Base-by-base conservation (phyloP, 2,329 filamentous ascomycete species). In the Aureobasidium sp. region DNA sequence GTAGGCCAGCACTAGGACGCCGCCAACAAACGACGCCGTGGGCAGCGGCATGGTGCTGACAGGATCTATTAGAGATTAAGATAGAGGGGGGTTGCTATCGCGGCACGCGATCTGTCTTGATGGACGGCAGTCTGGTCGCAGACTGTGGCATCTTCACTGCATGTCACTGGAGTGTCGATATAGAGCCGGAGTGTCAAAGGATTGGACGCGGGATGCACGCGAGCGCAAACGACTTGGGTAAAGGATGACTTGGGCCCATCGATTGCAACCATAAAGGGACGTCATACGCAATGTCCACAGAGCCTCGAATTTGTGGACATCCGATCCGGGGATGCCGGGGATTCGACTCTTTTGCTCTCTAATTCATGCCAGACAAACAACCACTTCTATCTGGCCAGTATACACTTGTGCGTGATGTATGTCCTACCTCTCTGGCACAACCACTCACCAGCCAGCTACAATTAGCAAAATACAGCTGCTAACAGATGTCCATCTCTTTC, bases 1-100 rank as follows among this genome's bases (percentile, higher is more conserved):
- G 78, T 97, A 99, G 65, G 90, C 79, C 66, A 97, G 83, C 69
- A 97, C 86, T 73, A 92, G 70, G 68, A 96, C 81, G 73, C 93
- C 93, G 70, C 96, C 85, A 67, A 97, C 78, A 73, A 96, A 96
- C 68, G 93, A 79, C 48, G 76, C 67, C 36, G 76, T 75, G 34
- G 78, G 78, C 62, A 79, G 70, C 57, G 74, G 75, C 78, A 80
- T 80, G 3, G 31, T 11, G 67, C 51, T 55, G 51, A 20, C 25
- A 17, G 45, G 8, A 5, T 34, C 7, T 41, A 42, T 17, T 44
- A 36, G 12, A 57, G 41, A 45, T 57, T 44, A 44, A 31, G 41
- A 45, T 17, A 25, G 34, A 22, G 15, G 11, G 9, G 22, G 8
- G 52, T 56, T 44, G 41, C 53, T 57, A 57, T 45, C 39, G 53